phyloP scores from a whole-genome alignment of 2,329 filamentous ascomycete genomes.

The Ophiostoma sp. region DNA sequence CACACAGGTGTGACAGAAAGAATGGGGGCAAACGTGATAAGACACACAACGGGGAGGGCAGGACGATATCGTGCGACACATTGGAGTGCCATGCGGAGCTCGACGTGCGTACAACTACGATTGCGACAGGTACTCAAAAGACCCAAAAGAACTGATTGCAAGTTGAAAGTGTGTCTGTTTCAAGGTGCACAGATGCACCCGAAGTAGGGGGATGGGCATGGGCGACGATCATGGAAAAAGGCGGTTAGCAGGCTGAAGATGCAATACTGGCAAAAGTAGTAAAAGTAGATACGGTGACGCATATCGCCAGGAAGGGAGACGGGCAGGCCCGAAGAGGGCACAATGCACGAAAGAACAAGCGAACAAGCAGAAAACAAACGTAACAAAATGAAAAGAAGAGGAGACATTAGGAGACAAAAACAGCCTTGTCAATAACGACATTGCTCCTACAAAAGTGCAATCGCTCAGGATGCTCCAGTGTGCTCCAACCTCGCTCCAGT shows the following conservation, averaged over 20 bases:
- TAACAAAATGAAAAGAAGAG: background rate
- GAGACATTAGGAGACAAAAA: background rate
- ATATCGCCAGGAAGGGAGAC: background rate
- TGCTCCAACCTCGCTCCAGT: background rate
- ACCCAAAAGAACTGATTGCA: background rate
- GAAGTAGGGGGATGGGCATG: background rate
- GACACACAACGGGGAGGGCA: background rate
- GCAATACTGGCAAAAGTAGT: background rate
- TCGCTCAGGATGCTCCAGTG: background rate
- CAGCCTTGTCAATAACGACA: constrained; percentile 12
- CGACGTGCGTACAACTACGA: background rate
- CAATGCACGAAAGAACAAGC: no score
- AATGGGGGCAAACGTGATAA: background rate
- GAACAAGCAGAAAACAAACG: background rate
- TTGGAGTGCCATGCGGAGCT: no score
- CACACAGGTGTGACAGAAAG: background rate
- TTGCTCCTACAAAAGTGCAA: constrained; percentile 10
- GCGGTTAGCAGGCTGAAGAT: constrained; percentile 6
- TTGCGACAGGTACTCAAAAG: background rate
- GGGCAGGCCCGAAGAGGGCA: background rate
- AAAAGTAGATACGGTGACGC: background rate
- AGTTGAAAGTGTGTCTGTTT: background rate
- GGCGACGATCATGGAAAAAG: constrained; percentile 14
- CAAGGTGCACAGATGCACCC: background rate
- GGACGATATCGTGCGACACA: background rate